These are phyloP conservation scores for Pseudogymnoascus sp. DNA, from an alignment of 2,329 filamentous ascomycete genomes.

Conservation along the genomic window DNA sequence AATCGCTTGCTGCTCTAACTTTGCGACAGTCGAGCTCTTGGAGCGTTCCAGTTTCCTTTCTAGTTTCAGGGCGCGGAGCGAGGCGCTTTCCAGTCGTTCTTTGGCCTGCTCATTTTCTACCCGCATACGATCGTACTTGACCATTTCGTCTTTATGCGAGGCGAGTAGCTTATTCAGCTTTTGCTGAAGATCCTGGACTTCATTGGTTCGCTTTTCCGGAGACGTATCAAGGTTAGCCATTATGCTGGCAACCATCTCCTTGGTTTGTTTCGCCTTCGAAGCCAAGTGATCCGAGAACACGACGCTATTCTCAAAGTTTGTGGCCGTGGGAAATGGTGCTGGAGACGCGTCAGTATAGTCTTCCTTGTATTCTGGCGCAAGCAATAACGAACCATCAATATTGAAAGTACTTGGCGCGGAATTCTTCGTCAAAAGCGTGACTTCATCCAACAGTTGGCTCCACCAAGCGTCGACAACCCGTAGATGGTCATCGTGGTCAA, in stretches of 20 bases:
- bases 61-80: constrained; percentile 84
- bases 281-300: constrained; percentile 78
- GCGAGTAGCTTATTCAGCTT: constrained; percentile 70
- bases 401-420: constrained; percentile 36
- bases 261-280: constrained; percentile 67
- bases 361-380: background rate
- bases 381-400: constrained; percentile 31
- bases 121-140: constrained; percentile 66
- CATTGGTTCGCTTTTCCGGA: constrained; percentile 51
- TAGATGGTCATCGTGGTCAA: constrained; percentile 86
- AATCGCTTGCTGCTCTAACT: constrained; percentile 82
- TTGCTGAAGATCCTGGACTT: constrained; percentile 63
- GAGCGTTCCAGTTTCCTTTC: constrained; percentile 89
- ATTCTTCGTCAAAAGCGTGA: constrained; percentile 50
- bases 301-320: constrained; percentile 54
- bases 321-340: constrained; percentile 51
- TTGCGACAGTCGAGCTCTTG: constrained; percentile 82
- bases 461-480: constrained; percentile 90
- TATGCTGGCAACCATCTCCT: constrained; percentile 62
- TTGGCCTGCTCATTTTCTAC: constrained; percentile 78
- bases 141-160: constrained; percentile 70
- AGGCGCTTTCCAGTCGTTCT: constrained; percentile 80
- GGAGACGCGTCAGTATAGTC: constrained; percentile 20
- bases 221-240: constrained; percentile 48
- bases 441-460: constrained; percentile 53